phyloP scores from a whole-genome alignment of 1,284 basidiomycete species.

The Coniferiporia weirii region DNA sequence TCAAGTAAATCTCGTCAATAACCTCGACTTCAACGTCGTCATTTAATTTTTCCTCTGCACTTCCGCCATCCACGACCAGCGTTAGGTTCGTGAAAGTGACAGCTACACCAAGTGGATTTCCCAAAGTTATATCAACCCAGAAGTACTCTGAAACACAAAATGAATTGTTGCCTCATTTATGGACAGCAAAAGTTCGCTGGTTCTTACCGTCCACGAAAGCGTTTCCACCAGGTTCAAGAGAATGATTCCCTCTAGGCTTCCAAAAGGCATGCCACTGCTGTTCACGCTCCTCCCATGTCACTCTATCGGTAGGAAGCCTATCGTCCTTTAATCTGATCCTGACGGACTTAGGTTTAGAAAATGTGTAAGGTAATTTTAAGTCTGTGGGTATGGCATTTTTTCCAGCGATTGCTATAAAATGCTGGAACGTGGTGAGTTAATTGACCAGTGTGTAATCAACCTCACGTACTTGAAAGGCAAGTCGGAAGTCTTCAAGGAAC shows the following conservation, averaged over 20 bases:
- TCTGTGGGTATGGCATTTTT: constrained; percentile 35
- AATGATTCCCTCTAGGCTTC: constrained; percentile 47
- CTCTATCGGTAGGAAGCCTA: constrained; percentile 35
- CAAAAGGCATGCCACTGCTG: constrained; percentile 59
- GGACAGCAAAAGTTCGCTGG: neutral
- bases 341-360: constrained; percentile 51
- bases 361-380: constrained; percentile 52
- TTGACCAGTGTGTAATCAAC: neutral
- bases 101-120: constrained; percentile 68
- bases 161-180: constrained; percentile 25
- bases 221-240: constrained; percentile 47
- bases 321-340: constrained; percentile 50
- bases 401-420: constrained; percentile 51
- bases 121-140: constrained; percentile 65
- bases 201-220: constrained; percentile 56
- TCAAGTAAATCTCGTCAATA: constrained; percentile 52
- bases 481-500: constrained; percentile 72
- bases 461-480: constrained; percentile 59
- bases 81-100: constrained; percentile 59
- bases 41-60: constrained; percentile 28
- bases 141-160: constrained; percentile 50
- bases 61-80: constrained; percentile 38
- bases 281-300: constrained; percentile 57
- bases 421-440: constrained; percentile 36
- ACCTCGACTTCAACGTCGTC: constrained; percentile 51